These are phyloP conservation scores for Globisporangium spinosum DNA, from an alignment of 352 stramenopile genomes.

Conservation along the genomic window DNA sequence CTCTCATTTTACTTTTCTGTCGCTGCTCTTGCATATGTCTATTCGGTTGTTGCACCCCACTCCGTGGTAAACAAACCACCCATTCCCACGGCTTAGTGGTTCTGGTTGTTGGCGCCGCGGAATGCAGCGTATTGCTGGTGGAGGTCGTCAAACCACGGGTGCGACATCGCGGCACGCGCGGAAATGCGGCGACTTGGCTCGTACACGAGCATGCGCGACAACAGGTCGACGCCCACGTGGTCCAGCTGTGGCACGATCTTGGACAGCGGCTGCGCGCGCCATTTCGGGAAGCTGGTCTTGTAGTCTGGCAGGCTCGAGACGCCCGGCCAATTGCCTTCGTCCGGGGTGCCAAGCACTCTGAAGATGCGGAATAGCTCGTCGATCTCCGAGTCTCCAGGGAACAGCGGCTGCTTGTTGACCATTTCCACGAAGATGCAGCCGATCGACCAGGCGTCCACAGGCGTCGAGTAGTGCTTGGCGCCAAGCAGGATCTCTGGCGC, in stretches of 20 bases:
- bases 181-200: slow-evolving; percentile 79
- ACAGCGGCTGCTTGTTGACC: slow-evolving; percentile 88
- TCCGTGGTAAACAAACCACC: background rate
- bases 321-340: slow-evolving; percentile 95
- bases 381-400: slow-evolving; percentile 96
- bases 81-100: slow-evolving; percentile 26
- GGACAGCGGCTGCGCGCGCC: slow-evolving; percentile 88
- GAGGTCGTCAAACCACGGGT: slow-evolving; percentile 84
- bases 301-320: slow-evolving; percentile 97
- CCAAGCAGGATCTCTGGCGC: slow-evolving; percentile 93
- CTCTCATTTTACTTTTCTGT: background rate
- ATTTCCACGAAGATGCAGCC: slow-evolving; percentile 95
- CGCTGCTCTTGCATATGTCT: background rate
- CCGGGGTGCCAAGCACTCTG: slow-evolving; percentile 94
- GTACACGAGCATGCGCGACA: slow-evolving; percentile 79
- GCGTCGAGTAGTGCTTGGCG: slow-evolving; percentile 91
- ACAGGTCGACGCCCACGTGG: slow-evolving; percentile 70
- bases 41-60: background rate
- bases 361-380: slow-evolving; percentile 99
- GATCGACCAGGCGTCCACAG: slow-evolving; percentile 92
- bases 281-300: slow-evolving; percentile 97
- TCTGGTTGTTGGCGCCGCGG: slow-evolving; percentile 36
- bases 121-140: slow-evolving; percentile 74
- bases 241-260: slow-evolving; percentile 88
- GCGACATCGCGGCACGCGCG: slow-evolving; percentile 71